These are phyloP conservation scores for Tricholoma saponaceum DNA, from an alignment of 768 basidiomycete genomes.

Conservation along the genomic window DNA sequence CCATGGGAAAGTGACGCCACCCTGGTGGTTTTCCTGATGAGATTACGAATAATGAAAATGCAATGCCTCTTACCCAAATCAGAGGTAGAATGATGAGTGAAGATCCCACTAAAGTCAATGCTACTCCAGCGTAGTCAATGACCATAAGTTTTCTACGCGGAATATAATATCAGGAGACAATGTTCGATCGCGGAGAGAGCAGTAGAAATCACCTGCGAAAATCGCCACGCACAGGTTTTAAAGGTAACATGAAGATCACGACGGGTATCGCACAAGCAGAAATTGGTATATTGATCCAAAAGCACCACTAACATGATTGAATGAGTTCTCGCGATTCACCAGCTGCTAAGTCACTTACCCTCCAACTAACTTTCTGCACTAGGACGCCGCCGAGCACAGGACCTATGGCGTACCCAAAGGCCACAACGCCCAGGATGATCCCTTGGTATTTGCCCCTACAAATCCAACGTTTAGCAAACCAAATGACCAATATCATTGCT, in stretches of 20 bases:
- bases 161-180: too few relatives aligned
- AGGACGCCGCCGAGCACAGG: slow-evolving; percentile 67
- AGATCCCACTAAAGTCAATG: slow-evolving; percentile 56
- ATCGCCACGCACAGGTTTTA: slow-evolving; percentile 64
- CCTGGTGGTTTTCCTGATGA: slow-evolving; percentile 31
- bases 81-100: slow-evolving; percentile 64
- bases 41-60: neutral
- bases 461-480: neutral
- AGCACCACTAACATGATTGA: slow-evolving; percentile 52
- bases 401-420: slow-evolving; percentile 61
- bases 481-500: neutral
- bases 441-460: slow-evolving; percentile 74
- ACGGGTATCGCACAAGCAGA: slow-evolving; percentile 50
- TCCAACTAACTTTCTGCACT: slow-evolving; percentile 59
- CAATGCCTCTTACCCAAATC: slow-evolving; percentile 51
- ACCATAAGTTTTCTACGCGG: slow-evolving; percentile 52
- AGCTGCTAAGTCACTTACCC: slow-evolving; percentile 33
- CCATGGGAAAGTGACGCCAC: slow-evolving; percentile 74
- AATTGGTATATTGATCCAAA: slow-evolving; percentile 68
- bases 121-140: slow-evolving; percentile 60
- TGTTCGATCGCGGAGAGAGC: neutral
- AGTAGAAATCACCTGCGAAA: slow-evolving; percentile 37
- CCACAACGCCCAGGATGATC: slow-evolving; percentile 56
- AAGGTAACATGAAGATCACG: slow-evolving; percentile 59
- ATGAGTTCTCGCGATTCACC: neutral